phyloP scores from a whole-genome alignment of 2,329 filamentous ascomycete species.

The Fusarium chuoi region DNA sequence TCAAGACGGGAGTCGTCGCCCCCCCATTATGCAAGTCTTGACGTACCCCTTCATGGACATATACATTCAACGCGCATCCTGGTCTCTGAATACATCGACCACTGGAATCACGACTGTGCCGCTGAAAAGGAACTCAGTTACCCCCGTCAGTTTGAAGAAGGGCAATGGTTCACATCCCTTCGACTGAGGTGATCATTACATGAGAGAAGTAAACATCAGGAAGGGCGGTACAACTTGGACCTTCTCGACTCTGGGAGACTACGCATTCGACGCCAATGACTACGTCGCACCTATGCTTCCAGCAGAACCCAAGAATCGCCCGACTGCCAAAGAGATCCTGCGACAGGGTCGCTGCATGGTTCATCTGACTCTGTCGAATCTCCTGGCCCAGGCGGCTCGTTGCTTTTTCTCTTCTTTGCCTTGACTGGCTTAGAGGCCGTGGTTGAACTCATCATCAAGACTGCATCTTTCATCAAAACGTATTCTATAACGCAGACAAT shows the following conservation, averaged over 20 bases:
- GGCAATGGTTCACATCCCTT: no score
- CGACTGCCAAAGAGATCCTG: not conserved
- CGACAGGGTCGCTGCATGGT: not conserved
- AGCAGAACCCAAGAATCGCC: not conserved
- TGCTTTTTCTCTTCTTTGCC: accelerated
- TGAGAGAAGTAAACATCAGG: not conserved
- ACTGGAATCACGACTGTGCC: no score
- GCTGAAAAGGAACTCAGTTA: no score
- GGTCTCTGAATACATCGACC: no score
- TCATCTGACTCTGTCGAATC: not conserved
- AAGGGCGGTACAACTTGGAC: not conserved
- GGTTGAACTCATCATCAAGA: not conserved
- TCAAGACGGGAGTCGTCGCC: no score
- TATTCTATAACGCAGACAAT: not conserved
- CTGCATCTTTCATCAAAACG: not conserved
- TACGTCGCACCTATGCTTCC: not conserved
- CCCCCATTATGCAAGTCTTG: no score
- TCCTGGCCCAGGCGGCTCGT: not conserved
- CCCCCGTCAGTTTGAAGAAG: no score
- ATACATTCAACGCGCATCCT: no score
- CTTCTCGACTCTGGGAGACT: not conserved
- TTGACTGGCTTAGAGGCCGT: not conserved
- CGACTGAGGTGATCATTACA: not conserved
- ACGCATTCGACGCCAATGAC: not conserved
- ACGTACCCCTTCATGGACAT: no score